Base-by-base conservation (phyloP, 2,329 filamentous ascomycete species). In the Aspergillus fumigatus region DNA sequence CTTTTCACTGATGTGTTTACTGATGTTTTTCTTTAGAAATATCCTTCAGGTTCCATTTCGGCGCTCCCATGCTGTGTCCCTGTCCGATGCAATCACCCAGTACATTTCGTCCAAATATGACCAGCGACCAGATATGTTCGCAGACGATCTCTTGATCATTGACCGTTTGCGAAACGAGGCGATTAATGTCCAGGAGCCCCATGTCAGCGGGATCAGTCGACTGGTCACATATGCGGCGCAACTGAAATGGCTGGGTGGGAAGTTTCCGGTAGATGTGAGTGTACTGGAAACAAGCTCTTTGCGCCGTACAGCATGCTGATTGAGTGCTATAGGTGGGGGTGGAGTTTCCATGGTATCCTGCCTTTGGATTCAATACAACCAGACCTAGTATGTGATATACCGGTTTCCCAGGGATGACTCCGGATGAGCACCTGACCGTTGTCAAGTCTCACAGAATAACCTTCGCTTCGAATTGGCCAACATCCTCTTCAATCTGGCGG, bases 101-200 rank as follows among this genome's bases (percentile, higher is more conserved):
- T 97, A 99, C 79, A 97, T 99, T 69, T 96, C 92, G 59, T 88
- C 86, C 74, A 97, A 97, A 82, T 97, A 97, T 87, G 93, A 97
- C 75, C 94, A 99, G 73, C 93, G 96, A 71, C 93, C 94, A 35
- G 92, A 97, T 74, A 96, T 96, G 88, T 99, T 99, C 75, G 85
- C 86, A 61, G 84, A 90, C 62, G 94, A 99, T 77, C 85, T 96
- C 57, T 86, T 92, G 69, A 84, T 88, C 62, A 92, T 99, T 67
- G 92, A 97, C 70, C 80, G 84, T 50, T 79, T 97, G 56, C 87
- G 94, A 4, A 84, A 84, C 60, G 90, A 95, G 71, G 94, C 94
- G n/a, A 82, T 96, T 54, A 90, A 92, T 72, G 88, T 94, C 2
- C 85, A 88, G 58, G 94, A 99, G 71, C 86, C 94, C 2, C 94